These are phyloP conservation scores for Xerocomellus amylosporus DNA, from an alignment of 768 basidiomycete species.

Conservation along the genomic window DNA sequence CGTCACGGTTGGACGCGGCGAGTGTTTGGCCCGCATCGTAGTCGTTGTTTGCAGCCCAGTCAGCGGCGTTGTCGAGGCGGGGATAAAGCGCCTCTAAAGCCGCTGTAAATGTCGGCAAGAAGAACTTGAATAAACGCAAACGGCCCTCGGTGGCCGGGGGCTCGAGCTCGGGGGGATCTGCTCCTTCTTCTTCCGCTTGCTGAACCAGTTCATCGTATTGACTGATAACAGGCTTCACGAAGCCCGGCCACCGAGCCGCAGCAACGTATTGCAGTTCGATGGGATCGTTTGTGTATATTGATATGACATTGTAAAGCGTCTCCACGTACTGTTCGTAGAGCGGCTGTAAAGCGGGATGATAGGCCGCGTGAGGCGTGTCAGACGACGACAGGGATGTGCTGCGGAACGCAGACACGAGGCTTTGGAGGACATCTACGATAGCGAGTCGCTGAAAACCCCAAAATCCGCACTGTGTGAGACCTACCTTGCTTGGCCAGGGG, in stretches of 20 bases:
- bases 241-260: slow-evolving; percentile 78
- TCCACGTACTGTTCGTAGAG: slow-evolving; percentile 65
- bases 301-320: slow-evolving; percentile 58
- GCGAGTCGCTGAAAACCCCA: background rate
- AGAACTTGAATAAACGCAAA: slow-evolving; percentile 62
- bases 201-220: slow-evolving; percentile 34
- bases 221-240: slow-evolving; percentile 64
- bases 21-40: slow-evolving; percentile 31
- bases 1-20: background rate
- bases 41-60: slow-evolving; percentile 57
- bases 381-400: slow-evolving; percentile 5
- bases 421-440: slow-evolving; percentile 32
- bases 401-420: slow-evolving; percentile 41
- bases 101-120: slow-evolving; percentile 57
- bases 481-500: slow-evolving; percentile 57
- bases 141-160: slow-evolving; percentile 56
- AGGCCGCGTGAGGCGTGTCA: slow-evolving; percentile 30
- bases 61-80: slow-evolving; percentile 57
- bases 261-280: slow-evolving; percentile 73
- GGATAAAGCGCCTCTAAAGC: slow-evolving; percentile 71
- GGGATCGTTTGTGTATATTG: slow-evolving; percentile 62
- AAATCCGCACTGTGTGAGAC: slow-evolving; percentile 9
- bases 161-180: slow-evolving; percentile 27
- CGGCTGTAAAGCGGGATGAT: slow-evolving; percentile 53
- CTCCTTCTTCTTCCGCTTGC: slow-evolving; percentile 22